Evolutionary conservation across 2,329 filamentous ascomycete species (phyloP), one percentile per base, ranked within the genome.

Genomic region (Fusarium pseudoanthophilum): DNA sequence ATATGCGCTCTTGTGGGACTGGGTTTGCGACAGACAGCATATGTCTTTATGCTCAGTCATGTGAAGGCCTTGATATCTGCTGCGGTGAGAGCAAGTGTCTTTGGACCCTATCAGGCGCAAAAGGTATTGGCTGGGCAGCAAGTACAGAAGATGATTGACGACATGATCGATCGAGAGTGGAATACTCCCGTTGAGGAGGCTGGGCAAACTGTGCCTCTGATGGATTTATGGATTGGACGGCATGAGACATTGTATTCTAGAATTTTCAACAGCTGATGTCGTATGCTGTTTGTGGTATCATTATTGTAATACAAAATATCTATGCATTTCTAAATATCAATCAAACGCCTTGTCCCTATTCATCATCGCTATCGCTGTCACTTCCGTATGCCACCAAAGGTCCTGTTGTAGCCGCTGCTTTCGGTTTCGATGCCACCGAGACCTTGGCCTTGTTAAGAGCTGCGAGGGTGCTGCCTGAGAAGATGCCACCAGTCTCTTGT

Each of bases 311-410:
- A 75, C 63, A 71, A 70, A 73, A 72, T 73, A 71, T 77, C 67
- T 79, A 75, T 77, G 72, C 57, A 68, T 67, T 66, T 59, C 62
- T 72, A 64, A 58, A 69, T 67, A 65, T 64, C 48, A 67, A 63
- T 63, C 56, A 78, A 76, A 75, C 74, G 68, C 78, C 67, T 78
- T 77, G 71, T 68, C 53, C 72, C 80, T 82, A 83, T 78, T 87
- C 84, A 63, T 86, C 92, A 69, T 97, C 95, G 79, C 95, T 93
- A 82, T 97, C 95, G 80, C 95, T 93, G 82, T 97, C 95, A 79
- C 95, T 93, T 82, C 96, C 95, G 79, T 99, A 99, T 32, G 89
- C 93, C 26, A 98, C 96, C 73, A 98, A 84, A 11, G 94, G 93
- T 4, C 93, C 94, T 24, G 88, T 82, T 34, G 89, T 73, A 15